phyloP scores from a whole-genome alignment of 805 yeast genomes.

The Vanderwaltozyma verrucispora region DNA sequence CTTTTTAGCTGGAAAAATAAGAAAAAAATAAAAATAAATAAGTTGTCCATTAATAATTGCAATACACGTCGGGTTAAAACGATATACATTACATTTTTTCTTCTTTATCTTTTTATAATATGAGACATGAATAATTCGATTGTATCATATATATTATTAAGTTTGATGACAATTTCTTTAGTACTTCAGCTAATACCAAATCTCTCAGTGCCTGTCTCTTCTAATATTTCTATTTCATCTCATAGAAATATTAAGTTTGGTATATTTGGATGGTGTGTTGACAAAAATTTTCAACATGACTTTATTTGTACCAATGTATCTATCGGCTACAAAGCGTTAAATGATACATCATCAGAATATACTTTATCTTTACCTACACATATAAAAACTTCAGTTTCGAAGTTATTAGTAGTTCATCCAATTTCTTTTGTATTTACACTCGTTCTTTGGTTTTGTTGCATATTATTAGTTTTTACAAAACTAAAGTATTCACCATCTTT shows the following conservation, averaged over 20 bases:
- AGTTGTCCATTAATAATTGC: too few species aligned
- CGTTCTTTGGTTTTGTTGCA: conserved; percentile 33
- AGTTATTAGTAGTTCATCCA: conserved; percentile 56
- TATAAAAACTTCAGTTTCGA: conserved; percentile 49
- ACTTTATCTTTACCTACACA: conserved; percentile 38
- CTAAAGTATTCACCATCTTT: conserved; percentile 31
- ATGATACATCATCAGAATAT: background rate
- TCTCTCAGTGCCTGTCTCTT: conserved; percentile 50
- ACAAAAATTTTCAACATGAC: background rate
- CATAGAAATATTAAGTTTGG: conserved; percentile 48
- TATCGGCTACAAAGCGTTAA: background rate
- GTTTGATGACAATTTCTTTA: background rate
- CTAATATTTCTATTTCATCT: conserved; percentile 37
- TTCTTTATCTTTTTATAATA: too few species aligned
- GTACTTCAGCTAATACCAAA: conserved; percentile 50
- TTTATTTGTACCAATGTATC: background rate
- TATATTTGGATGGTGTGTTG: conserved; percentile 55
- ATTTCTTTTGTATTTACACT: conserved; percentile 48
- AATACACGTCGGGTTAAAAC: too few species aligned
- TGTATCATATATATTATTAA: too few species aligned
- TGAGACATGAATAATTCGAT: too few species aligned
- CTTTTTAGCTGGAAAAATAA: too few species aligned
- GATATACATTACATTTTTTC: too few species aligned
- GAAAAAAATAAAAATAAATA: too few species aligned
- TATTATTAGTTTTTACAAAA: conserved; percentile 31